Evolutionary conservation across 352 stramenopile species (phyloP).

Genomic region (Globisporangium nagaii): DNA sequence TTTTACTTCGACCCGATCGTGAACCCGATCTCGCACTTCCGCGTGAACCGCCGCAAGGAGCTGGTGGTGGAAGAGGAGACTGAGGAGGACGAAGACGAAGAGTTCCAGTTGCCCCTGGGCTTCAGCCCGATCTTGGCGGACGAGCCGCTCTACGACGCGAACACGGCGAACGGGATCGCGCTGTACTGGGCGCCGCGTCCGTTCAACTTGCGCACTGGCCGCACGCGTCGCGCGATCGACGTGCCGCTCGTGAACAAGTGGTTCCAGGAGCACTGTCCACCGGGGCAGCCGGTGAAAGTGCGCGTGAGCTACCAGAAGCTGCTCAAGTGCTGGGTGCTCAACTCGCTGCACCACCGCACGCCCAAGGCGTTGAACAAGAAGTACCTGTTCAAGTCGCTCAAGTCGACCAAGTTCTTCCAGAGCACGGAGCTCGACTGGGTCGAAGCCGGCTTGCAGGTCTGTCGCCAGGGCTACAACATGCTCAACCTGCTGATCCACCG

Average conservation of each 20-base stretch:
- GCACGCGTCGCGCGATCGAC: conserved; percentile 95
- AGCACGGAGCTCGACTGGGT: conserved; percentile 99
- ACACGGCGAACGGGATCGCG: conserved; percentile 96
- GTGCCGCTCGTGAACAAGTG: conserved; percentile 98
- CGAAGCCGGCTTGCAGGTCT: conserved; percentile 97
- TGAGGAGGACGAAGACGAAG: conserved; percentile 82
- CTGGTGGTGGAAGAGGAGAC: conserved; percentile 27
- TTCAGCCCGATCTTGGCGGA: conserved; percentile 91
- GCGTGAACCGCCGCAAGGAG: conserved; percentile 59
- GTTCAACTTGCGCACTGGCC: conserved; percentile 96
- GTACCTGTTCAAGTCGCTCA: conserved; percentile 98
- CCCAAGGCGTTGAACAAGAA: conserved; percentile 96
- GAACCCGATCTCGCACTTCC: conserved; percentile 96
- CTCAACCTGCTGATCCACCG: conserved; percentile 99
- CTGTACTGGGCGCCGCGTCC: conserved; percentile 97
- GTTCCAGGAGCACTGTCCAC: conserved; percentile 98
- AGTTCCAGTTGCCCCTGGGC: conserved; percentile 84
- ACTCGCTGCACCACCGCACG: conserved; percentile 93
- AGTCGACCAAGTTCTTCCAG: conserved; percentile 99
- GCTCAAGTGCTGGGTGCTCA: conserved; percentile 99
- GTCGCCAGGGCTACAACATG: conserved; percentile 99
- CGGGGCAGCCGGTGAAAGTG: conserved; percentile 98
- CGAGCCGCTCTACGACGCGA: conserved; percentile 92
- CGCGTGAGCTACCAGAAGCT: conserved; percentile 99
- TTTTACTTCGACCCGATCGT: conserved; percentile 98